Base-by-base conservation (phyloP, 805 yeast species). In the Saccharomycopsis fibuligera region DNA sequence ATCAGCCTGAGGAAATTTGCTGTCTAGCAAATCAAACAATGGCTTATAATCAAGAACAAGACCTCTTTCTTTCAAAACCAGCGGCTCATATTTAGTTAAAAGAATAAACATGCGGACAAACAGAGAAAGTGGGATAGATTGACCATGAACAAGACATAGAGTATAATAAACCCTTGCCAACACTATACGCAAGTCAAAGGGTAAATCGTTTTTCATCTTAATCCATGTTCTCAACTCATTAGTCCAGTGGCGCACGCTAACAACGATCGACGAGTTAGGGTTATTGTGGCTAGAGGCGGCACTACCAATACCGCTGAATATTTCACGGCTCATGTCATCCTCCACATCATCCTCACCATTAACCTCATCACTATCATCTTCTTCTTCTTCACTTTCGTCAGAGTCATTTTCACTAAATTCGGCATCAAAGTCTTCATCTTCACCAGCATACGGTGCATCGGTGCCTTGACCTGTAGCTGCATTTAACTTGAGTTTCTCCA, bases 241-340 rank as follows among this genome's bases (percentile, higher is more conserved):
- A 0, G 96, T 83, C 96, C 96, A 90, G 50, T 83, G 86, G 46
- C 82, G 74, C 5, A 88, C 83, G 40, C 81, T 75, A 5, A 85
- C 79, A 5, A 86, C 82, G 0, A 93, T 78, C 0, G 93, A 84
- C 1, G 87, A 78, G 55, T 75, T 73, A 2, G 84, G 8, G 79
- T 73, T 55, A 79, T 24, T 25, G 10, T 41, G 33, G 12, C 37
- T 29, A 3, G 41, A 6, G 5, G 44, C 35, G 29, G 45, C 44
- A 27, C 47, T 36, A 6, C 47, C 38, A 35, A 48, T 35, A 16
- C 51, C 54, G 12, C 51, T 44, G 10, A 37, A 31, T 24, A 41
- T 25, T 9, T 41, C 55, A 4, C 68, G 64, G 22, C 72, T 68
- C 23, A 47, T 17, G 4, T 64, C 64, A 43, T 65, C 66, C 19